phyloP scores from a whole-genome alignment of 1,284 basidiomycete genomes.

The Trametes sp. region DNA sequence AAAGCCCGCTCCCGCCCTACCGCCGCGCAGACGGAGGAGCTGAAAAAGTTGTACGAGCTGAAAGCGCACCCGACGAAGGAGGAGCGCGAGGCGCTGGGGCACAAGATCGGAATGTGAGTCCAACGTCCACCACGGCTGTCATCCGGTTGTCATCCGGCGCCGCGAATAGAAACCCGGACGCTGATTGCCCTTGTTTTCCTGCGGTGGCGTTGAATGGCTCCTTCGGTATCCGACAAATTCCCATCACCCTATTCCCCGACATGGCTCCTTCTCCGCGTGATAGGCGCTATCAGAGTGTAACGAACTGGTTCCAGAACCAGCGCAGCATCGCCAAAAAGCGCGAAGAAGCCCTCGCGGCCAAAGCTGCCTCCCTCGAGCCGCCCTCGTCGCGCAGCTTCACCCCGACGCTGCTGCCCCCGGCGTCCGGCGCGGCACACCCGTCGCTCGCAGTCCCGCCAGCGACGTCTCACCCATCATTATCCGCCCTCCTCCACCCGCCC shows the following conservation, averaged over 20 bases:
- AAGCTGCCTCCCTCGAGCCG: constrained; percentile 17
- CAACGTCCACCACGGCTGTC: constrained; percentile 14
- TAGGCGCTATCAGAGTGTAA: constrained; percentile 79
- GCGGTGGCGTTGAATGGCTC: constrained; percentile 20
- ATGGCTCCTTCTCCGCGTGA: constrained; percentile 1
- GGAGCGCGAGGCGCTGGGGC: constrained; percentile 66
- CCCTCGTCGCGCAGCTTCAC: constrained; percentile 49
- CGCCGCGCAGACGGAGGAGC: constrained; percentile 68
- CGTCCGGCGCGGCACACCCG: constrained; percentile 38
- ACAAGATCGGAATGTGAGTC: constrained; percentile 76
- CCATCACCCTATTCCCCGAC: constrained; percentile 33
- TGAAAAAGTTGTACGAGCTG: constrained; percentile 65
- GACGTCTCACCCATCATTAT: constrained; percentile 39
- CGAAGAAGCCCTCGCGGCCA: constrained; percentile 44
- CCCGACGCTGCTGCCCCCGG: constrained; percentile 48
- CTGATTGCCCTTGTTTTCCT: constrained; percentile 29
- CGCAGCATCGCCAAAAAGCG: constrained; percentile 76
- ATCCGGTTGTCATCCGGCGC: constrained; percentile 30
- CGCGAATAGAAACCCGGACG: constrained; percentile 20
- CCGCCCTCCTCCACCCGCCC: constrained; percentile 27
- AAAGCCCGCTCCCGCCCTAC: constrained; percentile 69
- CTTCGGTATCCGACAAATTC: constrained; percentile 26
- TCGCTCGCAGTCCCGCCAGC: constrained; percentile 41
- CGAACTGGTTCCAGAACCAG: constrained; percentile 87
- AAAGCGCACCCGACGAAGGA: constrained; percentile 73